These are phyloP conservation scores for Wickerhamomyces chaumierensis DNA, from an alignment of 805 yeast species.

Conservation along the genomic window DNA sequence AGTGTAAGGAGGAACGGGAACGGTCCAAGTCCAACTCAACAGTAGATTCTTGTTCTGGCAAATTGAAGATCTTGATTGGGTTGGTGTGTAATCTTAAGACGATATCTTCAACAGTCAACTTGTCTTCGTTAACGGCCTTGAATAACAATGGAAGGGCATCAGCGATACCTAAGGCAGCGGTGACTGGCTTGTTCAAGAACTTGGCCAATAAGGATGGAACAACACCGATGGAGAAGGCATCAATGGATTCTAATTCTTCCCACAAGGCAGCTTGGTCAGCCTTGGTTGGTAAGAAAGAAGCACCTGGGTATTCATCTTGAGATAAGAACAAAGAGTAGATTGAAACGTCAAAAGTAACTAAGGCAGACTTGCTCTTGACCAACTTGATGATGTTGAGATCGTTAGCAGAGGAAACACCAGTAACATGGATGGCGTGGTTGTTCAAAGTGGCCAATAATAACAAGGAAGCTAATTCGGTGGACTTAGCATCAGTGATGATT, in stretches of 20 bases:
- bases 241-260: conserved; percentile 62
- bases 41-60: conserved; percentile 68
- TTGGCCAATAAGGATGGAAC: conserved; percentile 65
- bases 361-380: conserved; percentile 73
- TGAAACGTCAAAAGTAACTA: conserved; percentile 84
- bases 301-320: conserved; percentile 60
- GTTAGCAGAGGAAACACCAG: conserved; percentile 70
- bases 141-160: conserved; percentile 77
- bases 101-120: conserved; percentile 63
- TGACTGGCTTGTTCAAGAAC: conserved; percentile 46
- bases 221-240: conserved; percentile 79
- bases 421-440: conserved; percentile 75
- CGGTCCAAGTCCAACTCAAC: conserved; percentile 83
- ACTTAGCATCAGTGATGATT: conserved; percentile 83
- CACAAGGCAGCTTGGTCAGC: conserved; percentile 78
- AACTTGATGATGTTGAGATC: conserved; percentile 76
- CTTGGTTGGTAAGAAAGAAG: conserved; percentile 64
- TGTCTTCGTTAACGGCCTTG: conserved; percentile 66
- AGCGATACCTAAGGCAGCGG: conserved; percentile 66
- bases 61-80: conserved; percentile 73
- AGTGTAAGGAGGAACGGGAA: conserved; percentile 29
- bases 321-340: conserved; percentile 70
- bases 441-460: conserved; percentile 82
- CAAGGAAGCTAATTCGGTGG: conserved; percentile 88
- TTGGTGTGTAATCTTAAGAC: conserved; percentile 63